Evolutionary conservation across 441 rosid species (phyloP).

Genomic region (Raphanus hybrid): DNA sequence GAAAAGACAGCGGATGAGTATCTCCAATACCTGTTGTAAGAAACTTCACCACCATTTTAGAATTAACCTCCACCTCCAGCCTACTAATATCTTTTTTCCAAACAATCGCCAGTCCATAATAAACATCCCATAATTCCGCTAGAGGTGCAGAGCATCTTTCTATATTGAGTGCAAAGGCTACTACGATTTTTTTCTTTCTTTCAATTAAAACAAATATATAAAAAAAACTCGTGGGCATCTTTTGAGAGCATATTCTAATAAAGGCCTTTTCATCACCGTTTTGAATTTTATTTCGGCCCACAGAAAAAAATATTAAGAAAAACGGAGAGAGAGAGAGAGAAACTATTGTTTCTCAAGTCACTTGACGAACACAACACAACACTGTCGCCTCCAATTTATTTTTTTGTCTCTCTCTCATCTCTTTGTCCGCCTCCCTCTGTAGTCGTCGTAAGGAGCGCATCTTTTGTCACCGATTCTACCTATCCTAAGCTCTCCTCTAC

Average conservation of each 20-base stretch:
- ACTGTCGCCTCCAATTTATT: constrained; percentile 20
- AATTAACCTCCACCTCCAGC: no score
- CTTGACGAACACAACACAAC: constrained; percentile 22
- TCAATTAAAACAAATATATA: not conserved
- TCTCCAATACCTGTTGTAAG: no score
- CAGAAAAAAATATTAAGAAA: not conserved
- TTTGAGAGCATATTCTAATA: constrained; percentile 15
- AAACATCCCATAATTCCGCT: no score
- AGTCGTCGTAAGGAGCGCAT: constrained; percentile 9
- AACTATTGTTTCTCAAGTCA: constrained; percentile 32
- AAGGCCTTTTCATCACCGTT: constrained; percentile 9
- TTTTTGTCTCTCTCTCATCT: not conserved
- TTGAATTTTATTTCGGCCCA: not conserved
- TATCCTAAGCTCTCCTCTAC: not conserved
- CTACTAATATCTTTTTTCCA: no score
- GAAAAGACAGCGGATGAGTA: no score
- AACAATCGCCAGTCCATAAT: no score
- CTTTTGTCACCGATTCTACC: not conserved
- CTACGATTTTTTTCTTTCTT: not conserved
- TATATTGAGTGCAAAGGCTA: not conserved
- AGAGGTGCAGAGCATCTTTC: no score
- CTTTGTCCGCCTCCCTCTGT: not conserved
- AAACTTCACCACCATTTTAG: no score
- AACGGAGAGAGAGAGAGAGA: not conserved
- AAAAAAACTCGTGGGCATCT: constrained; percentile 15